These are phyloP conservation scores for Dactylorhiza incarnata DNA, from an alignment of 106 monocot genomes.

Conservation along the genomic window DNA sequence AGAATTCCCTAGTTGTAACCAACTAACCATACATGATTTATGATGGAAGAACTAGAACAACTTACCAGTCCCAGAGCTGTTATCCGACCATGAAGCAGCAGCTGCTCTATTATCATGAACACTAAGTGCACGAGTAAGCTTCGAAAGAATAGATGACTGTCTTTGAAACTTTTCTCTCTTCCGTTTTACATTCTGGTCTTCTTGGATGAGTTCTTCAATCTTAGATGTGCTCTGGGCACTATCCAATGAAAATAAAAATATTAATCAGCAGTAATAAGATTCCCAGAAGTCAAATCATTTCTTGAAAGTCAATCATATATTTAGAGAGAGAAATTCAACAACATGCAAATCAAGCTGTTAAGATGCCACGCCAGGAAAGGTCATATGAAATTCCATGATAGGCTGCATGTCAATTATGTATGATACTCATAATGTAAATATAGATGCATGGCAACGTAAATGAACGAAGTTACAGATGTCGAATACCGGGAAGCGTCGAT, in stretches of 20 bases:
- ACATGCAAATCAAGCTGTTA: too few relatives aligned
- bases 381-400: too few relatives aligned
- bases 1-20: background rate
- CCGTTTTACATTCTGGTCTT: slow-evolving; percentile 83
- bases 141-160: slow-evolving; percentile 84
- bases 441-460: too few relatives aligned
- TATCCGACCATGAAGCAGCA: slow-evolving; percentile 57
- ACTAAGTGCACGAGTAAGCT: slow-evolving; percentile 81
- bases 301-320: too few relatives aligned
- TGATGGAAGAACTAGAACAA: background rate
- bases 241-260: background rate
- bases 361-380: too few relatives aligned
- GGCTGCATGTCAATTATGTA: too few relatives aligned
- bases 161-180: slow-evolving; percentile 62
- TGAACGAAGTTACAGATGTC: too few relatives aligned
- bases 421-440: too few relatives aligned
- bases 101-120: slow-evolving; percentile 74
- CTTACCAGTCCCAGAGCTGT: slow-evolving; percentile 40
- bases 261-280: too few relatives aligned
- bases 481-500: too few relatives aligned
- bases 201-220: slow-evolving; percentile 89
- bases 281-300: too few relatives aligned
- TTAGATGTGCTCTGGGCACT: slow-evolving; percentile 71
- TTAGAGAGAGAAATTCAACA: too few relatives aligned
- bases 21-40: background rate